Conservation (phyloP, 306 rosid species). For the Lupinus albus region DNA sequence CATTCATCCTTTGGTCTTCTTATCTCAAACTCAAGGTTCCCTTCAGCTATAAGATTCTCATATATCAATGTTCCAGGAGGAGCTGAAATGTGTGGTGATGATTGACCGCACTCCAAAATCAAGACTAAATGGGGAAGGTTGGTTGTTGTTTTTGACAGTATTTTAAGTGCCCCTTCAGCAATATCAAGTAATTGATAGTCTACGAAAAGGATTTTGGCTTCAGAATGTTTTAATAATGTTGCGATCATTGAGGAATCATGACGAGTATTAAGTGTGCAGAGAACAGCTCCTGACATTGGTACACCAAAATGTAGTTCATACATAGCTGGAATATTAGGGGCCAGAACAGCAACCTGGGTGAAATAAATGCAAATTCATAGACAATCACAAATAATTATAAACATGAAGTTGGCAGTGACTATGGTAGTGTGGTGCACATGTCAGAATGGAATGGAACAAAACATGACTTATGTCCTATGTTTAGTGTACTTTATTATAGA, state of each 20-base stretch:
- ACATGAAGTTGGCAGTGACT: not conserved
- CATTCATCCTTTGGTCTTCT: constrained; percentile 69
- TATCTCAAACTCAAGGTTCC: constrained; percentile 55
- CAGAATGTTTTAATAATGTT: constrained; percentile 62
- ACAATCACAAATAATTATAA: constrained; percentile 11
- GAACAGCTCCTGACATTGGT: constrained; percentile 88
- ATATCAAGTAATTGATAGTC: constrained; percentile 61
- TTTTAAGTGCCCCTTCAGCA: constrained; percentile 62
- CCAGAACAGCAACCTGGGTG: constrained; percentile 79
- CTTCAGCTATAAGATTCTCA: constrained; percentile 63
- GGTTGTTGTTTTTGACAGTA: constrained; percentile 47
- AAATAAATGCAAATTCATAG: constrained; percentile 16
- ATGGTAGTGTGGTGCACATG: no score
- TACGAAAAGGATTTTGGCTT: constrained; percentile 67
- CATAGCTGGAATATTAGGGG: constrained; percentile 78
- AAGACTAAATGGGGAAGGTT: constrained; percentile 56
- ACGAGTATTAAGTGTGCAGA: constrained; percentile 71
- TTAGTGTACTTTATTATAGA: no score
- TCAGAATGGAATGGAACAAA: no score
- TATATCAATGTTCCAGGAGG: constrained; percentile 51
- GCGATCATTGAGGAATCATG: constrained; percentile 69
- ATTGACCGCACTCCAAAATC: constrained; percentile 52
- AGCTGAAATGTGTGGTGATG: constrained; percentile 23
- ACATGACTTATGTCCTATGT: no score
- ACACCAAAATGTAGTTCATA: constrained; percentile 87